Percentiles rank a stretch among this genome's conserved stretches.
Evolutionary conservation across 2,329 filamentous ascomycete genomes (phyloP).

Genomic region (Diatrype stigma): DNA sequence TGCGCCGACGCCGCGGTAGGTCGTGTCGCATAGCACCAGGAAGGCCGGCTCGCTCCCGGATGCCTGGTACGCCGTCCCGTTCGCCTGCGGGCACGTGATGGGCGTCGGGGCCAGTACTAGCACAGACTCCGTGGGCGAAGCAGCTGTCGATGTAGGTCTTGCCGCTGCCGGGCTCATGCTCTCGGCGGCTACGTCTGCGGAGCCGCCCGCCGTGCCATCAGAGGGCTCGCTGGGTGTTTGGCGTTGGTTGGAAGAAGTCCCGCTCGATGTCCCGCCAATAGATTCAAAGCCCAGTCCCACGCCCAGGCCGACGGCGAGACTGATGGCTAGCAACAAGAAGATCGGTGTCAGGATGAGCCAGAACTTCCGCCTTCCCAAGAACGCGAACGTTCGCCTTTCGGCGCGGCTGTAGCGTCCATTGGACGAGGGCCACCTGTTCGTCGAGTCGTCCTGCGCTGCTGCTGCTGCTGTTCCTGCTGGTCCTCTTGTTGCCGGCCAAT

Average conservation of each 20-base stretch:
- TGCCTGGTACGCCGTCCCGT: slow-evolving; percentile 28
- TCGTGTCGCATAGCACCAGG: slow-evolving; percentile 30
- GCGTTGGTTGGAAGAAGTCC: no score
- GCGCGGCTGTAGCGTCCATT: no score
- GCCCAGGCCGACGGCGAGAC: slow-evolving; percentile 22
- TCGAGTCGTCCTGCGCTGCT: not conserved
- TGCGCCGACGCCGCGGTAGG: slow-evolving; percentile 25
- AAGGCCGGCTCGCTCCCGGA: slow-evolving; percentile 17
- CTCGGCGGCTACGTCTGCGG: not conserved
- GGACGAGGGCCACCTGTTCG: no score
- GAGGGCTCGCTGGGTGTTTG: no score
- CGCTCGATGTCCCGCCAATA: not conserved
- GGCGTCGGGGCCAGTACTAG: slow-evolving; percentile 4
- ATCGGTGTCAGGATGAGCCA: slow-evolving; percentile 22
- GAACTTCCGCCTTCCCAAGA: slow-evolving; percentile 19
- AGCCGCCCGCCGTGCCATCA: no score
- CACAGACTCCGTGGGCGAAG: not conserved
- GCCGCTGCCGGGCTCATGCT: slow-evolving; percentile 1
- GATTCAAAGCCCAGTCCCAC: slow-evolving; percentile 18
- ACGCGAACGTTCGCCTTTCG: not conserved
- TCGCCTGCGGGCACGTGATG: slow-evolving; percentile 27
- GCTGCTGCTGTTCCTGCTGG: no score
- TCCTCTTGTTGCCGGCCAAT: not conserved
- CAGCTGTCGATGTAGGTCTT: slow-evolving; percentile 1
- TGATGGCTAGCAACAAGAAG: slow-evolving; percentile 17